These are phyloP conservation scores for Phytophthora ohioensis DNA, from an alignment of 352 stramenopile species.

Conservation along the genomic window DNA sequence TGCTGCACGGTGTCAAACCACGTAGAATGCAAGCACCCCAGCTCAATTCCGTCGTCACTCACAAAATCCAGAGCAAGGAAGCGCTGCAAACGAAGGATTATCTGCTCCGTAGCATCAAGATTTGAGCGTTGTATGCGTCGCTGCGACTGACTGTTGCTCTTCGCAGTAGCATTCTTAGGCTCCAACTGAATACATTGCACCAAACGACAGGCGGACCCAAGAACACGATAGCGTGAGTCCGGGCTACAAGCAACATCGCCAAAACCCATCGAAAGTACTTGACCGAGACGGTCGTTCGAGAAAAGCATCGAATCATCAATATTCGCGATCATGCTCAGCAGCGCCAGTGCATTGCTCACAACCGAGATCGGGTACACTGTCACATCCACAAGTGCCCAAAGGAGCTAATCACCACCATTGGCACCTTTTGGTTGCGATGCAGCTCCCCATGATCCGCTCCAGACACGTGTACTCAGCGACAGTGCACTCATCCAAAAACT, in stretches of 20 bases:
- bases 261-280: slow-evolving; percentile 70
- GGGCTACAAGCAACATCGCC: slow-evolving; percentile 57
- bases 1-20: slow-evolving; percentile 95
- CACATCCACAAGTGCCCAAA: slow-evolving; percentile 80
- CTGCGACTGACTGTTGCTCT: slow-evolving; percentile 51
- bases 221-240: slow-evolving; percentile 59
- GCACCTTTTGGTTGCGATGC: slow-evolving; percentile 65
- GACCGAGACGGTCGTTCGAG: slow-evolving; percentile 60
- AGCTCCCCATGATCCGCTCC: slow-evolving; percentile 78
- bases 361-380: slow-evolving; percentile 63
- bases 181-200: slow-evolving; percentile 73
- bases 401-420: slow-evolving; percentile 67
- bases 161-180: slow-evolving; percentile 42
- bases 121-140: slow-evolving; percentile 77
- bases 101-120: slow-evolving; percentile 88
- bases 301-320: slow-evolving; percentile 74
- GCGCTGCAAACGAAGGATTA: slow-evolving; percentile 89
- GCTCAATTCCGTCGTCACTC: slow-evolving; percentile 60
- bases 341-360: slow-evolving; percentile 65
- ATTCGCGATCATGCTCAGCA: slow-evolving; percentile 78
- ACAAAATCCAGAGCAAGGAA: slow-evolving; percentile 92
- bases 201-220: slow-evolving; percentile 68
- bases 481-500: slow-evolving; percentile 81
- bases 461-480: slow-evolving; percentile 82
- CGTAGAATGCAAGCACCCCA: slow-evolving; percentile 55